These are phyloP conservation scores for Leishmania tropica DNA, from an alignment of 208 protist species.

Conservation along the genomic window DNA sequence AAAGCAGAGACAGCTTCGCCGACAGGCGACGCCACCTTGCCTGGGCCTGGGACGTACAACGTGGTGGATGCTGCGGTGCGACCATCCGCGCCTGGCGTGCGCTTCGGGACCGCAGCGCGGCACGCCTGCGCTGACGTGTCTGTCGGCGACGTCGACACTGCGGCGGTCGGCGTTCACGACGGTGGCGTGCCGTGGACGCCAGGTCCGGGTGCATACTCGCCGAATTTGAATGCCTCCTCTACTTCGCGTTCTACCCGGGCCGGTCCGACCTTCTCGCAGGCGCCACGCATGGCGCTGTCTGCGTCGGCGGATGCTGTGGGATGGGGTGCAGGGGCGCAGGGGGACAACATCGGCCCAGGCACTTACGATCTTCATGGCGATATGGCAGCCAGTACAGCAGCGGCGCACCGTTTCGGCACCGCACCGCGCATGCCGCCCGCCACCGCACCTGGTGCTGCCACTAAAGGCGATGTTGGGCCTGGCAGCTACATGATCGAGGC, in stretches of 20 bases:
- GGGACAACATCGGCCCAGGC: constrained; percentile 43
- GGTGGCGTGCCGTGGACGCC: constrained; percentile 13
- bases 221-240: constrained; percentile 24
- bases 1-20: not conserved
- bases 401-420: constrained; percentile 22
- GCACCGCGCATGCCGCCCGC: constrained; percentile 23
- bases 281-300: constrained; percentile 6
- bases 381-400: not conserved
- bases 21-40: not conserved
- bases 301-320: not conserved
- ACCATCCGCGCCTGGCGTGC: constrained; percentile 9
- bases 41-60: constrained; percentile 29
- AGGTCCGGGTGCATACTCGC: constrained; percentile 55
- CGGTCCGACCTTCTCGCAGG: constrained; percentile 34
- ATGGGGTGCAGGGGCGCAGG: not conserved
- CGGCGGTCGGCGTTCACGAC: not conserved
- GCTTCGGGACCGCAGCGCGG: constrained; percentile 26
- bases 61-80: constrained; percentile 3
- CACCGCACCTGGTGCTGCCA: not conserved
- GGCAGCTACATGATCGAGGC: constrained; percentile 29
- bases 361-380: constrained; percentile 32
- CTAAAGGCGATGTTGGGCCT: constrained; percentile 21
- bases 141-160: not conserved
- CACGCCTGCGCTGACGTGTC: not conserved
- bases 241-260: constrained; percentile 2